phyloP scores from a whole-genome alignment of 495 filamentous ascomycete genomes.

The Lindgomyces ingoldianus region DNA sequence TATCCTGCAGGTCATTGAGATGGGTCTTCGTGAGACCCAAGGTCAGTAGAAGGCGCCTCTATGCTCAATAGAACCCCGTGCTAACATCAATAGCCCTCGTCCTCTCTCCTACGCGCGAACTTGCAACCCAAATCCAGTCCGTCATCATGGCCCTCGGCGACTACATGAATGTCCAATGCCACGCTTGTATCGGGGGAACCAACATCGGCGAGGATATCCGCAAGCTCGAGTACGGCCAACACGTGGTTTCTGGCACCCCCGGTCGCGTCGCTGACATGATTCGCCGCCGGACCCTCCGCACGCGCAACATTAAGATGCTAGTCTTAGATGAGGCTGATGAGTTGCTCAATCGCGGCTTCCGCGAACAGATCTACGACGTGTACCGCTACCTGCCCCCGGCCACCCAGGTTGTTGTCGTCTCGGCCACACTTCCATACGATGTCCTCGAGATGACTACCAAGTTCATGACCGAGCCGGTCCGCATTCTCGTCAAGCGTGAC shows the following conservation, averaged over 20 bases:
- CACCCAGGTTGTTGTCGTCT: constrained; percentile 97
- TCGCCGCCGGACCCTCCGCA: constrained; percentile 88
- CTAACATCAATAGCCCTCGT: constrained; percentile 58
- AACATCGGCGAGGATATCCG: constrained; percentile 97
- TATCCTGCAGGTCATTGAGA: constrained; percentile 78
- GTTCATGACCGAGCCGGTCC: constrained; percentile 99
- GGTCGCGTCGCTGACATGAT: constrained; percentile 99
- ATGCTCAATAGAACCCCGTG: neutral
- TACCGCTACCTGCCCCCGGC: constrained; percentile 94
- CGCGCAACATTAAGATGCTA: constrained; percentile 97
- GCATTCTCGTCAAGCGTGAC: constrained; percentile 99
- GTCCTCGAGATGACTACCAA: constrained; percentile 99
- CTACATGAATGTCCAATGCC: constrained; percentile 99
- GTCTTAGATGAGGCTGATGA: constrained; percentile 98
- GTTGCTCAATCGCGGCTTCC: constrained; percentile 84
- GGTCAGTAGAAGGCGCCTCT: constrained; percentile 45
- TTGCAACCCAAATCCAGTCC: constrained; percentile 96
- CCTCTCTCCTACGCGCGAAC: constrained; percentile 95
- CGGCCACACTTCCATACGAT: constrained; percentile 95
- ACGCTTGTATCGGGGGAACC: constrained; percentile 97
- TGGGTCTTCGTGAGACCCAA: constrained; percentile 76
- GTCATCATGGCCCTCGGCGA: constrained; percentile 97
- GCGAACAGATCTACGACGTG: constrained; percentile 99
- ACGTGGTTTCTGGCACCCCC: constrained; percentile 94
- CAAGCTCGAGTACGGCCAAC: constrained; percentile 93